Base-by-base conservation (phyloP, 768 basidiomycete species). In the Sistotremastrum niveocremeum region DNA sequence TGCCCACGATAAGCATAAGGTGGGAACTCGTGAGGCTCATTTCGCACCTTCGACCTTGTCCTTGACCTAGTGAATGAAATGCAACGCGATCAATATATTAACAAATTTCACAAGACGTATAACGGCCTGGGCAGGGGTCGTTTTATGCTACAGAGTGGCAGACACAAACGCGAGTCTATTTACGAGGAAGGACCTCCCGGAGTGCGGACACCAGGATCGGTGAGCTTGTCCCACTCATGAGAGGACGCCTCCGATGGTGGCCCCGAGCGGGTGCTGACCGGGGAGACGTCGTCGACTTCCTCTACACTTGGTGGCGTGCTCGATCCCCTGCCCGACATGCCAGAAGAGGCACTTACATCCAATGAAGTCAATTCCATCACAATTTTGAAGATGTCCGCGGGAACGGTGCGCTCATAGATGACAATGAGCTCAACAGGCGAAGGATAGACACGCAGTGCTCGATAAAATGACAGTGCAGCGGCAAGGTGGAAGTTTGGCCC, bases 371-470 rank as follows among this genome's bases (percentile, higher is more conserved):
- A 69, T 56, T 90, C 79, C 73, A 89, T 77, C 44, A 93, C 71
- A 50, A 84, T 64, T 77, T 87, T 84, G 67, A 89, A 88, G 42
- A 90, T 69, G 35, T 79, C 71, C 30, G 76, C 73, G 3, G 88
- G 84, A 32, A 94, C 78, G 34, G 89, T 91, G 65, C 84, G 84
- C 65, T 97, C 81, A 57, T 95, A 94, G 51, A 98, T 93, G 62
- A 84, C 77, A 56, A 99, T 83, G 54, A 98, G 77, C 63, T 98
- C 95, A 33, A 89, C 78, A 1, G 93, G 89, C 32, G 85, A 79
- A 42, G 95, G 95, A 66, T 99, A 99, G 34, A 95, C 90, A 46
- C 84, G 73, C 48, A 98, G 78, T 1, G 90, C 93, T 42, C 89
- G 77, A 74, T 81, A 99, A 76, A 98, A 98, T 37, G 80, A 76